These are phyloP conservation scores for Aspergillus unguis DNA, from an alignment of 2,329 filamentous ascomycete genomes.

Conservation along the genomic window DNA sequence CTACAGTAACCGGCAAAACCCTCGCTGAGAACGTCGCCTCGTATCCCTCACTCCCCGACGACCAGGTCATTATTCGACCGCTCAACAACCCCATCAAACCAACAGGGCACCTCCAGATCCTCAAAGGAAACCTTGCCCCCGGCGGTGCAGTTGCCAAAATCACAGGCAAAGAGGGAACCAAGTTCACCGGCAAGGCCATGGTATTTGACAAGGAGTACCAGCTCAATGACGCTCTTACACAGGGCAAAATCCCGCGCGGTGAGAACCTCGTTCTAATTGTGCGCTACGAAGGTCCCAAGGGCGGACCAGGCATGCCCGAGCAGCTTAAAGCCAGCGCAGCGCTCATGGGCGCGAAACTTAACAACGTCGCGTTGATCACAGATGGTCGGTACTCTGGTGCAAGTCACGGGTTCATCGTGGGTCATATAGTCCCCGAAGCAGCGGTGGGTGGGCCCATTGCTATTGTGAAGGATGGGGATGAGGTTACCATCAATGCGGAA, in stretches of 20 bases:
- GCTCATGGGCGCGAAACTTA: slow-evolving; percentile 87
- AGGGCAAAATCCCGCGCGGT: slow-evolving; percentile 65
- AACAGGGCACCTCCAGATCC: slow-evolving; percentile 82
- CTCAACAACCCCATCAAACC: slow-evolving; percentile 79
- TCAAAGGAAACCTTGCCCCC: slow-evolving; percentile 83
- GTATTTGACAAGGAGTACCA: slow-evolving; percentile 84
- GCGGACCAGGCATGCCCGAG: slow-evolving; percentile 94
- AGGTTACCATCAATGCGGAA: slow-evolving; percentile 81
- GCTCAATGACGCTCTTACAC: slow-evolving; percentile 70
- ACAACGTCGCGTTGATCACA: slow-evolving; percentile 84
- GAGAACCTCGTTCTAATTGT: slow-evolving; percentile 88
- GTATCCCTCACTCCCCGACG: slow-evolving; percentile 72
- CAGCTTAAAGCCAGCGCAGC: slow-evolving; percentile 84
- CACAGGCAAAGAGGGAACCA: slow-evolving; percentile 86
- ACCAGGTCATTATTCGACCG: slow-evolving; percentile 78
- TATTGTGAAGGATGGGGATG: slow-evolving; percentile 73
- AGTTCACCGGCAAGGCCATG: slow-evolving; percentile 74
- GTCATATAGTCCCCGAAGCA: slow-evolving; percentile 88
- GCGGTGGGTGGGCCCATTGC: slow-evolving; percentile 86
- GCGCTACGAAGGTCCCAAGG: slow-evolving; percentile 89
- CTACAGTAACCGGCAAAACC: slow-evolving; percentile 80
- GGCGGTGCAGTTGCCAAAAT: slow-evolving; percentile 92
- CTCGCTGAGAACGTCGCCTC: slow-evolving; percentile 75
- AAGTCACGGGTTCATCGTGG: slow-evolving; percentile 88
- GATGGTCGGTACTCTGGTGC: slow-evolving; percentile 88